Evolutionary conservation across 2,329 filamentous ascomycete species (phyloP), one percentile per base, ranked within the genome.

Genomic region (Stachybotrys echinatus): DNA sequence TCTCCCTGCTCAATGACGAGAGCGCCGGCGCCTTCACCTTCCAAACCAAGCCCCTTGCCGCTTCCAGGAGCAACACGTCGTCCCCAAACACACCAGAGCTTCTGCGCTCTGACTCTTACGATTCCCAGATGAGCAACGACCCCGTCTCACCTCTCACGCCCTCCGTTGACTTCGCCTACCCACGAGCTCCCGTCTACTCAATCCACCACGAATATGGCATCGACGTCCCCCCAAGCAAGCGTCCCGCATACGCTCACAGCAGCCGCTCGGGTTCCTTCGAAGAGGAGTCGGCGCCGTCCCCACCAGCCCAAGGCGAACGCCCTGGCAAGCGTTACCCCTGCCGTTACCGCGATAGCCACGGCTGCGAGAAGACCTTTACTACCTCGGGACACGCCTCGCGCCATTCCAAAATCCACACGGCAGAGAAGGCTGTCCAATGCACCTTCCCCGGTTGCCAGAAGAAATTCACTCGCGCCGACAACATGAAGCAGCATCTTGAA

Each of bases 371-470:
- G 72, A 89, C 83, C 12, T 92, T 92, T 65, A 92, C 88, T 51
- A 92, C 88, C 3, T 92, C 88, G 0, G 88, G 88, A 42, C 88
- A 92, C 61, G 87, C 89, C n/a, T 89, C 88, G 42, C 84, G 88
- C 39, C 88, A 92, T 65, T 88, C 87, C 52, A 91, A 91, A 68
- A 91, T 90, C 61, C 88, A 92, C 72, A 89, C 86, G 1, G 86
- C 86, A 45, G 87, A 89, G 68, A 92, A 92, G 72, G 84, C 84
- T 14, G 85, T 89, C 20, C 80, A 76, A 37, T 85, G 82, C 69
- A 77, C 83, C 27, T 88, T 79, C 60, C 71, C 76, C 0, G 85
- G 85, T 52, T 92, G 88, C 73, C 80, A 82, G 66, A 90, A 90
- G 71, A 88, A 87, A 61, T 92, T 92, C 59, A 90, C 87, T 12